Conservation (phyloP, 345 rosid species). For the Eucalyptus pauciflora region DNA sequence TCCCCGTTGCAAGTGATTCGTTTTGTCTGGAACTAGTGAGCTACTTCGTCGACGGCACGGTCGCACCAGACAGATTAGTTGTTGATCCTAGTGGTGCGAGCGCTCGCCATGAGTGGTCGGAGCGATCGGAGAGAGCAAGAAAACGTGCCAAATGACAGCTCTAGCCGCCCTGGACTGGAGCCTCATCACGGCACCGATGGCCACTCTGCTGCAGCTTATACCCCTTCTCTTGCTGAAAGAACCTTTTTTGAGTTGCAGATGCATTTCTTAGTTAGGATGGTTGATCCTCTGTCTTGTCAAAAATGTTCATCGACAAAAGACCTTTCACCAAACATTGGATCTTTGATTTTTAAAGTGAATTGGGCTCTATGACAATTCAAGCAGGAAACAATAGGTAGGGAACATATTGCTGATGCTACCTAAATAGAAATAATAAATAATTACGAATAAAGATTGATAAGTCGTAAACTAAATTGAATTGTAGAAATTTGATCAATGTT, state of each 20-base stretch:
- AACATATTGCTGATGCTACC: background rate
- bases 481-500: fast-evolving
- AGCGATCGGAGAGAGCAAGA: background rate
- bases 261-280: background rate
- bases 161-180: fast-evolving
- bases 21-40: background rate
- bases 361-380: fast-evolving
- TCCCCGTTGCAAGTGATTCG: background rate
- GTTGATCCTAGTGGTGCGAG: background rate
- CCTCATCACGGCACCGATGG: fast-evolving
- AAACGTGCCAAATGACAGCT: background rate
- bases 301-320: background rate
- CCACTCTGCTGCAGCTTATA: fast-evolving
- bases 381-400: fast-evolving
- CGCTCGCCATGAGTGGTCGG: fast-evolving
- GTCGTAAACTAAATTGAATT: no score
- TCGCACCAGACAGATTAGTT: background rate
- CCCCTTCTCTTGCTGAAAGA: background rate
- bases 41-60: background rate
- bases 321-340: no score
- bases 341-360: background rate
- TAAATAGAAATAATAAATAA: no score
- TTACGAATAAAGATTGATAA: no score
- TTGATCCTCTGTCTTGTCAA: fast-evolving
- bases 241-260: background rate